Conservation (phyloP, 768 basidiomycete genomes). For the Leccinum subtestaceum region DNA sequence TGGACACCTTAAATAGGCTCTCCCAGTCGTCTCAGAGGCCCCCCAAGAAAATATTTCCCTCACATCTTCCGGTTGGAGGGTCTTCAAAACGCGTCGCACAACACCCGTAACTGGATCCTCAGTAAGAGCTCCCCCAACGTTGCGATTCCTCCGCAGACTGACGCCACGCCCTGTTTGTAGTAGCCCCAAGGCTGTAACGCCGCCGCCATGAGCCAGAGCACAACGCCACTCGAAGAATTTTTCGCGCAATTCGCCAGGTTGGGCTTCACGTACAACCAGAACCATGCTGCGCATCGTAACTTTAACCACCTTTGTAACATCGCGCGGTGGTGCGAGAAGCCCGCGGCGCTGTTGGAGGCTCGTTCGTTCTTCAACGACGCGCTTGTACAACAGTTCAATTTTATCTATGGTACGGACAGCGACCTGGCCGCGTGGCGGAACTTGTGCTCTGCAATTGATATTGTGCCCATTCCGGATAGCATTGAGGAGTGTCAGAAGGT, state of each 20-base stretch:
- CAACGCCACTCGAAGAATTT: slow-evolving; percentile 26
- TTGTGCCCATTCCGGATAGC: slow-evolving; percentile 13
- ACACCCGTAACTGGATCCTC: not conserved
- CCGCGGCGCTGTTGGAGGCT: not conserved
- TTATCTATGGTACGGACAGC: slow-evolving; percentile 19
- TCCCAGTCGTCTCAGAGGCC: not conserved
- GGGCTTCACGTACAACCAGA: slow-evolving; percentile 13
- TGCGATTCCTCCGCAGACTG: not conserved
- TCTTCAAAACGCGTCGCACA: no score
- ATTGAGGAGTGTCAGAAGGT: slow-evolving; percentile 20
- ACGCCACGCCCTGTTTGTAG: not conserved
- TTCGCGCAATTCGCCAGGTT: slow-evolving; percentile 19
- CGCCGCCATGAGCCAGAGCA: slow-evolving; percentile 2
- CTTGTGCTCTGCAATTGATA: slow-evolving; percentile 18
- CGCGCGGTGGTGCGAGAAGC: not conserved
- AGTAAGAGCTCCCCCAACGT: not conserved
- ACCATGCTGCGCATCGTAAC: slow-evolving; percentile 20
- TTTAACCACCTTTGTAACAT: slow-evolving; percentile 13
- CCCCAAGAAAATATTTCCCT: not conserved
- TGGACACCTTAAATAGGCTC: not conserved
- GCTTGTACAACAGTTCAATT: slow-evolving; percentile 27
- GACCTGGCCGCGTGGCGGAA: slow-evolving; percentile 19
- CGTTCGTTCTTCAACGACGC: slow-evolving; percentile 17
- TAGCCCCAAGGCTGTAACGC: not conserved
- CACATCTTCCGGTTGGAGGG: not conserved